A percentile compares a stretch with the other conserved stretches of the same genome.
Conservation (phyloP, 2,329 filamentous ascomycete species). For the Sporothrix mexicana region DNA sequence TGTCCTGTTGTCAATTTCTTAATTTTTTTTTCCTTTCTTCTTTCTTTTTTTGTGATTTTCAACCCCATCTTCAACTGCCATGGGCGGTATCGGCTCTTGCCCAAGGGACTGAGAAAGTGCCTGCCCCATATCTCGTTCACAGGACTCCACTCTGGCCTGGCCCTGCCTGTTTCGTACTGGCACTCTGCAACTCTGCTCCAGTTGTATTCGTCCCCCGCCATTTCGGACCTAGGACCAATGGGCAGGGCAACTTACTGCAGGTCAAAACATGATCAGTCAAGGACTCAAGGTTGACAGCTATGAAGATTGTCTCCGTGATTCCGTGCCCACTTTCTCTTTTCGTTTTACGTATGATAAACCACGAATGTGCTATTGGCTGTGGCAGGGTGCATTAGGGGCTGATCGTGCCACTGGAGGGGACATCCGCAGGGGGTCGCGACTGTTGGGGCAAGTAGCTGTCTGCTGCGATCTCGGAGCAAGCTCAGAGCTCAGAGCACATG, state of each 20-base stretch:
- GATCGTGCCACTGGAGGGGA: neutral
- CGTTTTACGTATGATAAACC: constrained; percentile 35
- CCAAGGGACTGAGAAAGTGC: neutral
- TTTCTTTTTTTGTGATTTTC: no score
- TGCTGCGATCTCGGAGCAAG: constrained; percentile 33
- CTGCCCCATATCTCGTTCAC: neutral
- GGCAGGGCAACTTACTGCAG: neutral
- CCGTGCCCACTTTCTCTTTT: neutral
- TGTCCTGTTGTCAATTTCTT: neutral
- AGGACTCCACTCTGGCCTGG: constrained; percentile 13
- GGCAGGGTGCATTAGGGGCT: neutral
- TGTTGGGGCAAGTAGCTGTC: neutral
- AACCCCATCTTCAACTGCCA: neutral
- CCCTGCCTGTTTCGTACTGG: neutral
- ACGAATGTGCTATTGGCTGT: constrained; percentile 33
- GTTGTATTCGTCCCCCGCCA: neutral
- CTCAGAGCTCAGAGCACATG: neutral
- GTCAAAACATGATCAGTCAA: no score
- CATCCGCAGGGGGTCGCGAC: neutral
- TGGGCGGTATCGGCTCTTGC: constrained; percentile 18
- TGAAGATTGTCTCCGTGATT: neutral
- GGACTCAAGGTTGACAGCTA: neutral
- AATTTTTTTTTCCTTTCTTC: neutral
- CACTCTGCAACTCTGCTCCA: neutral
- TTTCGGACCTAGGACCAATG: constrained; percentile 4